Percentiles rank a stretch among this genome's conserved stretches.
Evolutionary conservation across 306 rosid genomes (phyloP).

Genomic region (Fragaria nilgerrensis): DNA sequence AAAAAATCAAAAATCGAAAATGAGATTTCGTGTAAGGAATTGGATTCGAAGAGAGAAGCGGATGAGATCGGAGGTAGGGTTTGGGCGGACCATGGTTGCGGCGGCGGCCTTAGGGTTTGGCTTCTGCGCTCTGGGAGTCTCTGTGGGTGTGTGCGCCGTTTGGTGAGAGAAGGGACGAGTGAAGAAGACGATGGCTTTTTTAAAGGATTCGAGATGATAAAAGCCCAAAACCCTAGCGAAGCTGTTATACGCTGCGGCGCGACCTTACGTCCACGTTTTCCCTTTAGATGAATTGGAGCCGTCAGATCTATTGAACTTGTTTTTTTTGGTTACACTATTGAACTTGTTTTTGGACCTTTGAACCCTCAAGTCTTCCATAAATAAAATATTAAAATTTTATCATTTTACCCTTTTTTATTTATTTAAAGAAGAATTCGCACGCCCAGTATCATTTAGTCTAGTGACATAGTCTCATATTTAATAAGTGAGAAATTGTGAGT

Average conservation of each 20-base stretch:
- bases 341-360: too few relatives aligned
- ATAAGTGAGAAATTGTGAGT: too few relatives aligned
- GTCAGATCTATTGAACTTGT: neutral
- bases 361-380: too few relatives aligned
- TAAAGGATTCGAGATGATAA: neutral
- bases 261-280: neutral
- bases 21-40: too few relatives aligned
- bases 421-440: too few relatives aligned
- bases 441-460: too few relatives aligned
- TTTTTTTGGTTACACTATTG: too few relatives aligned
- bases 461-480: too few relatives aligned
- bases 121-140: slow-evolving; percentile 1
- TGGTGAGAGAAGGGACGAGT: slow-evolving; percentile 4
- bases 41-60: neutral
- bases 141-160: slow-evolving; percentile 15
- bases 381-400: too few relatives aligned
- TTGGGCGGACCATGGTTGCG: slow-evolving; percentile 35
- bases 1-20: neutral
- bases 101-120: slow-evolving; percentile 9
- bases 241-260: neutral
- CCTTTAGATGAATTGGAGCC: neutral
- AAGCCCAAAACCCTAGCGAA: slow-evolving; percentile 42
- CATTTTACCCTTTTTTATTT: too few relatives aligned
- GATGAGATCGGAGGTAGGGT: neutral
- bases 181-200: slow-evolving; percentile 12